Base-by-base conservation (phyloP, 345 rosid species). In the Acer yangbiense region DNA sequence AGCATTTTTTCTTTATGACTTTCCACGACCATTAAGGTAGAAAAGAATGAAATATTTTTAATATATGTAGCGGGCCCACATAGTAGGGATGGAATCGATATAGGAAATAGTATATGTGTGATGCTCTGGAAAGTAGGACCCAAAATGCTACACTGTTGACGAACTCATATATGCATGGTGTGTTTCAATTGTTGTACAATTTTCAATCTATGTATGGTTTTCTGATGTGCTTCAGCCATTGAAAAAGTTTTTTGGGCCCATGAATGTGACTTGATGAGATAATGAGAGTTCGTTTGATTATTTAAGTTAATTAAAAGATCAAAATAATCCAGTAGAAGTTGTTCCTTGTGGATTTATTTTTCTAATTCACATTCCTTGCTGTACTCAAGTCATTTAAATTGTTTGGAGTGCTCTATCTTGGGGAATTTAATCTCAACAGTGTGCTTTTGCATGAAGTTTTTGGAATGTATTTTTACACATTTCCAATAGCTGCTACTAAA, bases 401-500 rank as follows among this genome's bases (percentile, higher is more conserved):
- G 21, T 68, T 68, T 68, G 71, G 54, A 68, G 54, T 23, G 14
- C 29, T 68, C 52, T 10, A 43, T 41, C 20, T 68, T 43, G 16
- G 25, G 23, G 48, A 43, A 17, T 41, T n/a, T 12, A 68, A 8
- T 68, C 54, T 18, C 50, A 67, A 3, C n/a, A 44, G 18, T 13
- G 44, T 62, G 18, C 55, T 62, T 62, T 10, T 62, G 64, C 13
- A 9, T 21, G 64, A 8, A 60, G 13, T 60, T 60, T 7, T 10
- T 60, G 44, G 18, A 46, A 21, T 21, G 17, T 52, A 21, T 68
- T 3, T 20, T 50, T 55, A 16, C 61, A 66, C 25, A 60, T 77
- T 55, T 41, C 58, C 21, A n/a, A 18, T 77, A 39, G 11, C 9
- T 71, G 54, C 44, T 43, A 4, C 79, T 54, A 66, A 66, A 60